Conservation (phyloP, 1,139 yeast species). For the Yamadazyma mexicana region DNA sequence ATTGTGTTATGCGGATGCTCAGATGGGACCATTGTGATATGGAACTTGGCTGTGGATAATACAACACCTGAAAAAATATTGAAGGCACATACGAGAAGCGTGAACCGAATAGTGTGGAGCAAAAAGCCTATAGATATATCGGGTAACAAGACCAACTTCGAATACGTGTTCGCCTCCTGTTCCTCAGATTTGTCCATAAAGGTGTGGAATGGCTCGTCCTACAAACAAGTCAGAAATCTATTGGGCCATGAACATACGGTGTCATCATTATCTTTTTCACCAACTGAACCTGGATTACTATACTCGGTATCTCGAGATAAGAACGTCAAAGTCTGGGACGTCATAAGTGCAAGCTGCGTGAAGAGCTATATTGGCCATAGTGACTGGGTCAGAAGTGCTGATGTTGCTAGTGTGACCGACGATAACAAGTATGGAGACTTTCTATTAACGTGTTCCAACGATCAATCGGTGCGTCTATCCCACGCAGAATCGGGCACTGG, state of each 20-base stretch:
- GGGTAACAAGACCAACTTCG: conserved; percentile 8
- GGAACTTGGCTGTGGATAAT: conserved; percentile 65
- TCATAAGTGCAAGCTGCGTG: conserved; percentile 64
- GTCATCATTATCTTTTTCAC: conserved; percentile 58
- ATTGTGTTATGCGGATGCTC: conserved; percentile 66
- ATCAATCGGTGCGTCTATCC: conserved; percentile 70
- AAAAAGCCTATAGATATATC: conserved; percentile 29
- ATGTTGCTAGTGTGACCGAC: conserved; percentile 26
- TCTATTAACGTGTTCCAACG: conserved; percentile 77
- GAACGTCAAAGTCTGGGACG: conserved; percentile 76
- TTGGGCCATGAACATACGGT: conserved; percentile 92
- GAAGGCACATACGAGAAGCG: conserved; percentile 75
- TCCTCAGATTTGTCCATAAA: conserved; percentile 75
- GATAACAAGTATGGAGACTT: conserved; percentile 48
- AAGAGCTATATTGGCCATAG: conserved; percentile 74
- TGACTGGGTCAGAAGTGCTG: conserved; percentile 83
- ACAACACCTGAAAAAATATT: conserved; percentile 65
- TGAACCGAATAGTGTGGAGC: conserved; percentile 63
- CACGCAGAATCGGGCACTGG: conserved; percentile 69
- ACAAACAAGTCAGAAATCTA: conserved; percentile 61
- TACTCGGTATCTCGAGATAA: conserved; percentile 80
- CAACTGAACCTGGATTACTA: conserved; percentile 38
- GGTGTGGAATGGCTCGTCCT: conserved; percentile 62
- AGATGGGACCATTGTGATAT: conserved; percentile 72
- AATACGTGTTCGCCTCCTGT: conserved; percentile 52